Conservation (phyloP, 2,329 filamentous ascomycete genomes). For the Neonectria sp. region DNA sequence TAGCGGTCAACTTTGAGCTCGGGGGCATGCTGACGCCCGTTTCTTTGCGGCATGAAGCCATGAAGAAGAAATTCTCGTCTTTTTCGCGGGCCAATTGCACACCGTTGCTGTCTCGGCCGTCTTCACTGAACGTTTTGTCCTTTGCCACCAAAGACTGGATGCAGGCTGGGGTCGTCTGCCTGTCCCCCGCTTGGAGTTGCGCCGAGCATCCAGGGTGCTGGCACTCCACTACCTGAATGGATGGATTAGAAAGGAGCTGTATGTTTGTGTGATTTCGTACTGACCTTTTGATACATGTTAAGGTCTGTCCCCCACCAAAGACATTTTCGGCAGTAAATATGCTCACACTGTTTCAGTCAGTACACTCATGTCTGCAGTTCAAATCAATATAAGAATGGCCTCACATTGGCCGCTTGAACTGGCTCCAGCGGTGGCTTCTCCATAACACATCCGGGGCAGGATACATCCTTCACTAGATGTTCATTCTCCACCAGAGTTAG, state of each 20-base stretch:
- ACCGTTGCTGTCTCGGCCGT: slow-evolving; percentile 45
- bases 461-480: not conserved
- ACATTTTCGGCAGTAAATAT: slow-evolving; percentile 51
- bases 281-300: not conserved
- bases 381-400: not conserved
- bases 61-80: slow-evolving; percentile 41
- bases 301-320: slow-evolving; percentile 7
- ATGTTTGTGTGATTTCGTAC: not conserved
- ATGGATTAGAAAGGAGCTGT: not conserved
- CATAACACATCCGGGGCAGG: slow-evolving; percentile 31
- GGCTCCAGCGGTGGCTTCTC: not conserved
- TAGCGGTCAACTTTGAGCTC: slow-evolving; percentile 52
- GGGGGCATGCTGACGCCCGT: slow-evolving; percentile 29
- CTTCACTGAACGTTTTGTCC: slow-evolving; percentile 17
- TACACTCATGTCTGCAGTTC: no score
- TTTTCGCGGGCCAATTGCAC: slow-evolving; percentile 24
- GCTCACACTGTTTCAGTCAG: slow-evolving; percentile 50
- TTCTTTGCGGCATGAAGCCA: slow-evolving; percentile 23
- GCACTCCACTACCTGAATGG: slow-evolving; percentile 5
- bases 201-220: rapidly evolving
- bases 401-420: slow-evolving; percentile 9
- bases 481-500: slow-evolving; percentile 38
- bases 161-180: slow-evolving; percentile 4
- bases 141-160: rapidly evolving
- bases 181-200: not conserved